These are phyloP conservation scores for Coemansia sp. DNA, from an alignment of 192 early-diverging fungal genomes.

Conservation along the genomic window DNA sequence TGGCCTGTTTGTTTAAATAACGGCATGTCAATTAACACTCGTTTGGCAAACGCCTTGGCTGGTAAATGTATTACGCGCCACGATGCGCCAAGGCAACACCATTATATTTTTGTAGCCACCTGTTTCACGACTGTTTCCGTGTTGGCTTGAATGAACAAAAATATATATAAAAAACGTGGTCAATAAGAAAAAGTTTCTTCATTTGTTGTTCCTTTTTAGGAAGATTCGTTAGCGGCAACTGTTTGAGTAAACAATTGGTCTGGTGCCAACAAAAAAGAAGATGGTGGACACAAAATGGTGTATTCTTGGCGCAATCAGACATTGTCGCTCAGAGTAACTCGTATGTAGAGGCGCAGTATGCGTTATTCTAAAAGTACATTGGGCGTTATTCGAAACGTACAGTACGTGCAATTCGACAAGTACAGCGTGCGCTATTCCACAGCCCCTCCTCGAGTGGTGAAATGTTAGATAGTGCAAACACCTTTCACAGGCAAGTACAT, in stretches of 20 bases:
- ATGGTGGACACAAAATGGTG: neutral
- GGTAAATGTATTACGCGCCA: neutral
- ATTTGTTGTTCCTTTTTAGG: conserved; percentile 6
- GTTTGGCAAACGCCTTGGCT: neutral
- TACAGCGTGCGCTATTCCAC: too few relatives aligned
- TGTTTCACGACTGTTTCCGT: neutral
- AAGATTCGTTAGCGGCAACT: neutral
- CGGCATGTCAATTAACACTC: conserved; percentile 3
- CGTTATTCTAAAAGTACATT: too few relatives aligned
- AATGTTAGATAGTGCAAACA: too few relatives aligned
- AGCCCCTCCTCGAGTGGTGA: too few relatives aligned
- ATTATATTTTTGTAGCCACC: conserved; percentile 1
- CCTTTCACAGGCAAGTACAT: too few relatives aligned
- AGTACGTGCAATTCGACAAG: too few relatives aligned
- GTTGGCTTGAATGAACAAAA: neutral
- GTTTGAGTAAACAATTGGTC: neutral
- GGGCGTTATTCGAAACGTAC: too few relatives aligned
- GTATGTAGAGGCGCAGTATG: too few relatives aligned
- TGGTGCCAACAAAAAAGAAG: neutral
- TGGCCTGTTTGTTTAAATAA: neutral
- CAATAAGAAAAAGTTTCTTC: neutral
- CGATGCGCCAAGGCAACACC: neutral
- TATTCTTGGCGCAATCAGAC: neutral
- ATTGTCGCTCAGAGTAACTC: neutral
- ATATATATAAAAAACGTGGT: neutral